A percentile compares a stretch with the other conserved stretches of the same genome.
Conservation (phyloP, 2,329 filamentous ascomycete genomes). For the Curvularia lunata region DNA sequence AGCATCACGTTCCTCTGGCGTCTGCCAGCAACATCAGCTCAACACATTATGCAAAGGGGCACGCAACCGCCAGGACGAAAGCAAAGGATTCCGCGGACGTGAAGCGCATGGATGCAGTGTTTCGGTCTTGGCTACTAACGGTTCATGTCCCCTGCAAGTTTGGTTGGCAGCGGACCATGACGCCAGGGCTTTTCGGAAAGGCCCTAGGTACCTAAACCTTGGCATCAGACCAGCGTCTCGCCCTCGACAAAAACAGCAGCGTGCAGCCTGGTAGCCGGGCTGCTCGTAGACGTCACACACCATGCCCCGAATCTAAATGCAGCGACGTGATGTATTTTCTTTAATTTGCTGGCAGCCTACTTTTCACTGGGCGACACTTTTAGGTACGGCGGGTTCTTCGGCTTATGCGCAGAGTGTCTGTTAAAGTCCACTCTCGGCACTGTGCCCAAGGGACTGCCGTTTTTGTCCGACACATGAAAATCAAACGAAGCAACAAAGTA, state of each 20-base stretch:
- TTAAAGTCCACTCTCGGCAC: slow-evolving; percentile 50
- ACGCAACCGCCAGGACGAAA: neutral
- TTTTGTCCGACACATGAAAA: slow-evolving; percentile 52
- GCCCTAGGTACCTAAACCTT: neutral
- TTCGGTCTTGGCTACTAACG: slow-evolving; percentile 1
- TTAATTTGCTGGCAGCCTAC: slow-evolving; percentile 5
- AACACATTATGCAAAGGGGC: neutral
- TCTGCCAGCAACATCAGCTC: neutral
- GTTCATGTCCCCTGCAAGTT: neutral
- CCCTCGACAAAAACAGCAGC: neutral
- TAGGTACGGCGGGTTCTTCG: slow-evolving; percentile 44
- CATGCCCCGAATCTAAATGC: neutral
- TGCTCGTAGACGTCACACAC: neutral
- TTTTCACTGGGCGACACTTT: slow-evolving; percentile 48
- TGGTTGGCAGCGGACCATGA: neutral
- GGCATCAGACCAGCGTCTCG: neutral
- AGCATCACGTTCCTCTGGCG: neutral
- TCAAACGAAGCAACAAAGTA: slow-evolving; percentile 58
- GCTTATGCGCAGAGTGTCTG: slow-evolving; percentile 51
- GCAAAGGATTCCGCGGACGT: neutral
- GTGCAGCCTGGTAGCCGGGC: neutral
- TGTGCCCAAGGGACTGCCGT: slow-evolving; percentile 41
- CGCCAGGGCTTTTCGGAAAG: neutral
- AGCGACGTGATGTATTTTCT: neutral
- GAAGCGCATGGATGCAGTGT: neutral